phyloP scores from a whole-genome alignment of 805 yeast species.

The Saturnispora gosingensis region DNA sequence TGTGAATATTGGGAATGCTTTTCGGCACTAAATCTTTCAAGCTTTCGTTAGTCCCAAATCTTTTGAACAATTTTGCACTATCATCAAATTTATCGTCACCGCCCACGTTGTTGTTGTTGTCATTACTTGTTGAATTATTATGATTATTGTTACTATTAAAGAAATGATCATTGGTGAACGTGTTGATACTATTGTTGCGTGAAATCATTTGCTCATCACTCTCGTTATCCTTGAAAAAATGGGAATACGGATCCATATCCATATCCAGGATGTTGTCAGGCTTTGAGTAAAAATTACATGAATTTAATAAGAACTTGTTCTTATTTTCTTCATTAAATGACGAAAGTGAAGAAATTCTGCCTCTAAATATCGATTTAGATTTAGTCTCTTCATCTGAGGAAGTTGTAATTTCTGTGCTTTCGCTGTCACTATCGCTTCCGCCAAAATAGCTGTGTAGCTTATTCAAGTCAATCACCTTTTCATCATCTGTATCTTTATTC shows the following conservation, averaged over 20 bases:
- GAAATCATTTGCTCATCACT: background rate
- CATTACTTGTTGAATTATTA: background rate
- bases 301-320: constrained; percentile 12
- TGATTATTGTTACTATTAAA: background rate
- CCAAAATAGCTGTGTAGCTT: constrained; percentile 26
- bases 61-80: constrained; percentile 2
- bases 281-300: constrained; percentile 11
- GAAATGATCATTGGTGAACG: background rate
- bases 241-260: constrained; percentile 11
- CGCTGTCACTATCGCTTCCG: constrained; percentile 13
- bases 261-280: constrained; percentile 7
- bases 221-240: constrained; percentile 7
- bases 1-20: background rate
- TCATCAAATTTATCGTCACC: constrained; percentile 1
- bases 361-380: constrained; percentile 7
- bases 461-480: constrained; percentile 21
- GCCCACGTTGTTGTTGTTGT: background rate
- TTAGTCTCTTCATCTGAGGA: constrained; percentile 10
- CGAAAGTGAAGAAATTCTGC: constrained; percentile 13
- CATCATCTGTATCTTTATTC: constrained; percentile 16
- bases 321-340: constrained; percentile 16
- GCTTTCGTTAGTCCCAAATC: constrained; percentile 7
- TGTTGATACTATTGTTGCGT: background rate
- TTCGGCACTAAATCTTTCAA: constrained; percentile 6
- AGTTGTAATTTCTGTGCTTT: constrained; percentile 3